Percentiles rank a stretch among this genome's conserved stretches.
Evolutionary conservation across 371 early-diverging fungal species (phyloP).

Genomic region (Catenaria anguillulae): DNA sequence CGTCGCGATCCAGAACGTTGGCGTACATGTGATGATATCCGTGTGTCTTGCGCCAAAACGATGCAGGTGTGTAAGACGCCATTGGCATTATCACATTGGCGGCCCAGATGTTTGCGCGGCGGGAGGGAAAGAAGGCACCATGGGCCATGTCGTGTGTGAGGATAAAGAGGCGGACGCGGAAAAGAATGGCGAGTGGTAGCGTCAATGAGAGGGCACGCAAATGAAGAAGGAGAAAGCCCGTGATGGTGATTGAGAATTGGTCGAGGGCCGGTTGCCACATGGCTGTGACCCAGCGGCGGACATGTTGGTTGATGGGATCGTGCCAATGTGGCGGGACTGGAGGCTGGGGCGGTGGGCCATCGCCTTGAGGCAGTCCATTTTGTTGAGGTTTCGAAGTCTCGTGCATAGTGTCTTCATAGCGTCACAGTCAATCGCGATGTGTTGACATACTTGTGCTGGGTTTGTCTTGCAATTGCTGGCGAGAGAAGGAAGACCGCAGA

Average conservation of each 20-base stretch:
- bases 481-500: no score
- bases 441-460: no score
- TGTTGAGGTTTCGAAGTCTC: no score
- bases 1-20: background rate
- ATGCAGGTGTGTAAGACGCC: background rate
- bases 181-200: background rate
- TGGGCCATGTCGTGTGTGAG: slow-evolving; percentile 3
- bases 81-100: background rate
- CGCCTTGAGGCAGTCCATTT: no score
- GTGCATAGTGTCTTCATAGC: no score
- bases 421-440: no score
- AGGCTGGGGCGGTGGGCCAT: no score
- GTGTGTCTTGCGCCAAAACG: background rate
- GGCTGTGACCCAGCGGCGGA: no score
- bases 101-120: background rate
- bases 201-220: background rate
- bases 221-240: background rate
- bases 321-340: no score
- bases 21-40: background rate
- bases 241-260: background rate
- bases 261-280: no score
- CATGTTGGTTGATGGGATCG: no score
- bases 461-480: no score
- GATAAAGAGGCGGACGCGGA: background rate
- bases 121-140: background rate